Base-by-base conservation (phyloP, 148 eudicot genomes). In the Cornus controversa region DNA sequence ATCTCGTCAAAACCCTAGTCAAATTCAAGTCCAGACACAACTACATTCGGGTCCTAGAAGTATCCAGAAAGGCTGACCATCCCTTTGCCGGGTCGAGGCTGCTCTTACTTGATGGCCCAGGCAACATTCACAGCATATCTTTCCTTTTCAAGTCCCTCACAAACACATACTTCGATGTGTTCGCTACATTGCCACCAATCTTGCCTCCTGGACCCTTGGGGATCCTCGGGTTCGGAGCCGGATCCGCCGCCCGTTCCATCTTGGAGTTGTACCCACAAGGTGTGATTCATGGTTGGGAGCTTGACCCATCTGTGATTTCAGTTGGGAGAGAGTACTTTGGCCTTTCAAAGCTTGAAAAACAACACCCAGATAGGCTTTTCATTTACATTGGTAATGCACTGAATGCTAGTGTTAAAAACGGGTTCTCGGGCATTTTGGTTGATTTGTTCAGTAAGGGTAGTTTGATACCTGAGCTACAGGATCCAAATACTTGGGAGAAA, bases 161-260 rank as follows among this genome's bases (percentile, higher is more conserved):
- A 76, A 64, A 79, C 67, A 80, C 93, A 67, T 94, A 92, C 82
- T 94, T 88, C 79, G 98, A 94, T 83, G 95, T 94, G 70, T 94
- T 94, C 71, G 97, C 91, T 0, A 90, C 94, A 0, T 72, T 94
- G 2, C 92, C 95, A 0, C 95, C 97, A 0, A 78, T 94, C 68
- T 34, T 92, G 29, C 94, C 97, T 1, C 87, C 96, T 10, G 98
- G 98, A 5, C 94, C 97, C 4, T 31, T 92, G 54, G 97, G 82
- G 5, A 76, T 94, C 26, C 84, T 94, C 74, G 98, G 98, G 66
- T 92, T 94, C 77, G 98, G 95, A 8, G 98, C 95, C 13, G 98
- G 97, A 4, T 87, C 97, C 1, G 87, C 90, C n/a, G 93, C 98
- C 4, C 81, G 79, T 27, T 14, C 91, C 57, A 74, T 94, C 22